Evolutionary conservation across 2,329 filamentous ascomycete genomes (phyloP), one percentile per base, ranked within the genome.

Genomic region (Pyricularia sp.): DNA sequence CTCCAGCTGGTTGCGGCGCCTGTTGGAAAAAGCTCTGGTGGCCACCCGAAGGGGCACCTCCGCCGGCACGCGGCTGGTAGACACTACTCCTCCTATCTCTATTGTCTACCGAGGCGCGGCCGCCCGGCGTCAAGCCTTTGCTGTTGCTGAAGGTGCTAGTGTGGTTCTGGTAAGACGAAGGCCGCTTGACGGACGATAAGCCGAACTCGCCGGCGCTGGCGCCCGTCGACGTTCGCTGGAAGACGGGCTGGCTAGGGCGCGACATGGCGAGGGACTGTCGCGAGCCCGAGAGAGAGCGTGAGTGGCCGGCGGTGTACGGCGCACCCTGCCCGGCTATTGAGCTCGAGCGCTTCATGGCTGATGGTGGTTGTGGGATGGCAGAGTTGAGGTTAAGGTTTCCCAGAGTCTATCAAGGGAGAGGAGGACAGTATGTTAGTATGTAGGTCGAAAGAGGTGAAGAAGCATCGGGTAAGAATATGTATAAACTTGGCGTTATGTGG

Each of bases 1-100:
- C 88, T 66, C 90, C 91, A 1, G 92, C 91, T 4, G 89, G 84
- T 66, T 88, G 86, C 3, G 91, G 91, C 26, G 87, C 90, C 68
- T 93, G 90, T 70, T 93, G 89, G 76, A 99, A 99, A 80, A 99
- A 97, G 67, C 91, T 96, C 75, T 97, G 93, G 70, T 94, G 90
- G 63, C 81, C 84, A 69, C 85, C 82, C n/a, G 85, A 65, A 30
- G 35, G 62, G 33, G 30, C 31, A 13, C 13, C 60, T 83, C 2
- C 86, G 89, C 60, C 78, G 81, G 84, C 55, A n/a, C 89, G 84
- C 4, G 80, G 72, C 70, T 85, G 84, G 77, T 91, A 86, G 69
- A 97, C 88, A 73, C 93, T 97, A 78, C 93, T 97, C 68, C 94
- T 75, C 71, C 90, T 79, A 66, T 87, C 81, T 35, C 62, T 63